These are phyloP conservation scores for Davidsoniella australis DNA, from an alignment of 2,329 filamentous ascomycete species.

Conservation along the genomic window DNA sequence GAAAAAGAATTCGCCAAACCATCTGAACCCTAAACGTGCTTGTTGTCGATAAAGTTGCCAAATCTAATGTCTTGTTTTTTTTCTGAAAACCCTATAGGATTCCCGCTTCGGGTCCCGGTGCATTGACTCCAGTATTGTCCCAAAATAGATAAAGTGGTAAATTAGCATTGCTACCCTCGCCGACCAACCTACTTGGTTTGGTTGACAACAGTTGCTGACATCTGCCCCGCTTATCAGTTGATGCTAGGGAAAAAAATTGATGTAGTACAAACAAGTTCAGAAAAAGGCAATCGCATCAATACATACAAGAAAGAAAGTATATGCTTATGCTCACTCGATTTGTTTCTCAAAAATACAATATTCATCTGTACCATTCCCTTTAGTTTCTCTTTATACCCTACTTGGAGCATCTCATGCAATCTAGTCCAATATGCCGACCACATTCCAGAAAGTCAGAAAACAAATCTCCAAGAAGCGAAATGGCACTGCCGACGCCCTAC, in stretches of 20 bases:
- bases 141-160: constrained; percentile 9
- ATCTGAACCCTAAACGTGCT: too few relatives aligned
- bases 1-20: too few relatives aligned
- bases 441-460: constrained; percentile 71
- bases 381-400: neutral
- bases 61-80: too few relatives aligned
- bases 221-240: neutral
- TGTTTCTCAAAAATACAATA: neutral
- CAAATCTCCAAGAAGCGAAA: constrained; percentile 77
- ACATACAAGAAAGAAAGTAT: neutral
- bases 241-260: constrained; percentile 3
- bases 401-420: neutral
- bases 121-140: constrained; percentile 1
- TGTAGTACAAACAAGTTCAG: constrained; percentile 3
- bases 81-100: too few relatives aligned
- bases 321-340: neutral
- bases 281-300: neutral
- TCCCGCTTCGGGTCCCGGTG: too few relatives aligned
- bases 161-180: neutral
- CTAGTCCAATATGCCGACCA: constrained; percentile 49
- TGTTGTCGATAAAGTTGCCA: too few relatives aligned
- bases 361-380: neutral
- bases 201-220: neutral
- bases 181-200: neutral
- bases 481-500: constrained; percentile 50